Conservation (phyloP, 352 stramenopile genomes). For the Globisporangium echinulatum region DNA sequence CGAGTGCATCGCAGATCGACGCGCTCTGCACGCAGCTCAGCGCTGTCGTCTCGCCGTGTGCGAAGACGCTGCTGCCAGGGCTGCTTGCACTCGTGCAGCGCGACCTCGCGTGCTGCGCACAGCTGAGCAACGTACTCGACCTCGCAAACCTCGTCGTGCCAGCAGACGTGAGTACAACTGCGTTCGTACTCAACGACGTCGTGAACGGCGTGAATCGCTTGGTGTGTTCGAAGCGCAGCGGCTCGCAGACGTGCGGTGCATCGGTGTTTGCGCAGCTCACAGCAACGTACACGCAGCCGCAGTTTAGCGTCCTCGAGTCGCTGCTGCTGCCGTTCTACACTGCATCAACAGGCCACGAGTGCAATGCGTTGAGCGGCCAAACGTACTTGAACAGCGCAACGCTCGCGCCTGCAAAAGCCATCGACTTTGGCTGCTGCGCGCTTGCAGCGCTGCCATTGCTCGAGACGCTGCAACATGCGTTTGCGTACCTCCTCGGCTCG, state of each 20-base stretch:
- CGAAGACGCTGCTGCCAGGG: conserved; percentile 35
- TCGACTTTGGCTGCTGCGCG: conserved; percentile 10
- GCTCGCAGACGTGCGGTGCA: conserved; percentile 30
- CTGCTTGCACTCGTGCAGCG: conserved; percentile 34
- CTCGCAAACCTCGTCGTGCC: conserved; percentile 45
- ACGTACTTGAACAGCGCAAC: conserved; percentile 7
- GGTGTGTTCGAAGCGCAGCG: conserved; percentile 35
- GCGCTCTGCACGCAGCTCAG: conserved; percentile 55
- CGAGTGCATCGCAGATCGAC: conserved; percentile 25
- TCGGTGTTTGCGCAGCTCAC: conserved; percentile 32
- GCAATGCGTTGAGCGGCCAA: conserved; percentile 6
- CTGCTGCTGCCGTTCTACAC: conserved; percentile 22
- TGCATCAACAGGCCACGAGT: conserved; percentile 16
- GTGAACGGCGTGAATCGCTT: conserved; percentile 49
- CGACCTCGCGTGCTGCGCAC: conserved; percentile 39
- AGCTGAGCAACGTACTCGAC: conserved; percentile 38
- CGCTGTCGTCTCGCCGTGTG: conserved; percentile 29
- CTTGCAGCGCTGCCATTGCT: conserved; percentile 27
- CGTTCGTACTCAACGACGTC: conserved; percentile 31
- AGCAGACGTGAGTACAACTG: conserved; percentile 28
- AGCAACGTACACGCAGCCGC: conserved; percentile 23
- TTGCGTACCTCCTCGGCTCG: conserved; percentile 40
- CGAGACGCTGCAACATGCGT: conserved; percentile 37
- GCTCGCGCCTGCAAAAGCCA: conserved; percentile 1
- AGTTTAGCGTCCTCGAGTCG: conserved; percentile 28